Base-by-base conservation (phyloP, 495 filamentous ascomycete genomes). In the Penicillium salamii region DNA sequence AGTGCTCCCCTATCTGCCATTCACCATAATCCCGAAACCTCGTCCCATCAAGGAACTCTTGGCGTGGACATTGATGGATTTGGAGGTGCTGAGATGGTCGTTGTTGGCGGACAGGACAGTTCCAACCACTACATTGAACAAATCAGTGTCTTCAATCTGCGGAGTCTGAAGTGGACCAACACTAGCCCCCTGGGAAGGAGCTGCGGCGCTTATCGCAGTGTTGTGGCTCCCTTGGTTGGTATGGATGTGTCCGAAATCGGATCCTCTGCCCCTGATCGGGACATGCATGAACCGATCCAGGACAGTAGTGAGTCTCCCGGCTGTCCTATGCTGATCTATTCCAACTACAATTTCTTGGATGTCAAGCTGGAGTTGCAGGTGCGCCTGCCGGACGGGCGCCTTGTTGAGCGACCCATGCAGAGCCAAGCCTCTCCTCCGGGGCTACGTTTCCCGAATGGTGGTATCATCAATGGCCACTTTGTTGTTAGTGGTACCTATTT, bases 101-200 rank as follows among this genome's bases (percentile, higher is more conserved):
- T 98, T 7, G 91, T 97, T 13, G 93, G 93, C 39, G 93, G 93
- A 4, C 93, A 98, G 62, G 92, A 97, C 61, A 91, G 87, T 50
- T 88, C 87, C n/a, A 97, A 97, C 61, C 90, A 96, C 61, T 98
- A 98, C 57, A 97, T 98, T 52, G 92, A 97, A 63, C 89, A 97
- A 68, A 90, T 97, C 58, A 96, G 91, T 60, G 90, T 97, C 5
- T 98, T 97, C 74, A 98, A 98, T 55, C 77, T 98, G 23, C 81
- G 93, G n/a, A 96, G 90, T 61, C 67, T 97, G 48, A 95, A 93
- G 68, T 98, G 93, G 93, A 91, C 90, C 3, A 88, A 87, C 19
- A 96, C 90, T 7, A 85, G 85, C 44, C 72, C 84, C 3, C 72
- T 98, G 12, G 91, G 89, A 23, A 86, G 89, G 65, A 92, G 87